Percentiles rank a stretch among this genome's conserved stretches.
These are phyloP conservation scores for Trypanosoma conorhini DNA, from an alignment of 208 protist species.

Conservation along the genomic window DNA sequence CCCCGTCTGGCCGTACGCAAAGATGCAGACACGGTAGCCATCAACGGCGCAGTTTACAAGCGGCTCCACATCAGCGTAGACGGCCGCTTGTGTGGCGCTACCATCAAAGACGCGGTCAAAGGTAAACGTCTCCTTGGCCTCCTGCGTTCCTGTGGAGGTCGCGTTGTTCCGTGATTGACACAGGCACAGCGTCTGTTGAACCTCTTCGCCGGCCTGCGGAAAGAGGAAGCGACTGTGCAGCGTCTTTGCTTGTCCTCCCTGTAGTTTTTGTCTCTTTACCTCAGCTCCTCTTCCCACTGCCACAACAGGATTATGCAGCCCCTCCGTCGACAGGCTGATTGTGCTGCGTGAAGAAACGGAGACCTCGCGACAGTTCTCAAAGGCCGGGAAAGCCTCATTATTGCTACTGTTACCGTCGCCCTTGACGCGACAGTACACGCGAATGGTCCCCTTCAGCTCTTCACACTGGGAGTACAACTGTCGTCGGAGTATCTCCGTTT, in stretches of 20 bases:
- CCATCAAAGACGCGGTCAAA: constrained; percentile 41
- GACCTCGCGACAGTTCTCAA: constrained; percentile 15
- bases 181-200: constrained; percentile 16
- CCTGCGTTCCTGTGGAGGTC: constrained; percentile 30
- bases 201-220: constrained; percentile 8
- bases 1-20: constrained; percentile 94
- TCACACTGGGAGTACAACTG: constrained; percentile 76
- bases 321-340: background rate
- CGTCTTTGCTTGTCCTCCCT: constrained; percentile 1
- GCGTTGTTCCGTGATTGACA: constrained; percentile 32
- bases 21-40: constrained; percentile 90
- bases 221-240: constrained; percentile 47
- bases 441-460: constrained; percentile 89
- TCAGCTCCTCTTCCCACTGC: background rate
- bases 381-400: background rate
- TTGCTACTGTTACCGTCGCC: constrained; percentile 20
- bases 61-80: constrained; percentile 90
- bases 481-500: constrained; percentile 69
- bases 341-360: constrained; percentile 23
- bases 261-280: background rate
- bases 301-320: background rate
- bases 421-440: constrained; percentile 92
- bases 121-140: constrained; percentile 31
- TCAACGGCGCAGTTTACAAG: constrained; percentile 91
- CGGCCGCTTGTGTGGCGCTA: constrained; percentile 42